Evolutionary conservation across 1,139 yeast species (phyloP).

Genomic region (Kodamaea fungicola): DNA sequence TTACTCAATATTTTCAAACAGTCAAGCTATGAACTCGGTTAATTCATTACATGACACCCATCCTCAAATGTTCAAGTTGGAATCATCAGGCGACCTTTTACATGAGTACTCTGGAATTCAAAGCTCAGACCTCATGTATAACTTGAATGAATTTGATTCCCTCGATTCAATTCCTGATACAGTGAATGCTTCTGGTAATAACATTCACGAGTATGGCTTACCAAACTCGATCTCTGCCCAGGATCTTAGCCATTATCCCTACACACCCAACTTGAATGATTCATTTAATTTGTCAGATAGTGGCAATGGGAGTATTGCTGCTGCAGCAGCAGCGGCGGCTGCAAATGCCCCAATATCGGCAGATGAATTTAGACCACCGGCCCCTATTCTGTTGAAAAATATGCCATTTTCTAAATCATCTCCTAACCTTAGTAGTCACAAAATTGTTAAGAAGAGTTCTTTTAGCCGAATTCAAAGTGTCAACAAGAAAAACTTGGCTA

Average conservation of each 20-base stretch:
- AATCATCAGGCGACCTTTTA: constrained; percentile 15
- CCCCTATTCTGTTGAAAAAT: constrained; percentile 13
- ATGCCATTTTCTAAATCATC: constrained; percentile 14
- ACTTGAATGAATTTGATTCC: constrained; percentile 25
- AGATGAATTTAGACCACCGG: constrained; percentile 14
- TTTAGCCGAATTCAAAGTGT: constrained; percentile 15
- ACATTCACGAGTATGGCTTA: constrained; percentile 5
- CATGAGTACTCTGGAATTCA: constrained; percentile 12
- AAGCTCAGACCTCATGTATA: constrained; percentile 22
- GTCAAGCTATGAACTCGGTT: constrained; percentile 20
- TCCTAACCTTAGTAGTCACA: constrained; percentile 13
- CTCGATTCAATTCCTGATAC: constrained; percentile 28
- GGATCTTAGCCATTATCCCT: constrained; percentile 12
- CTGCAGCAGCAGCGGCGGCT: constrained; percentile 1
- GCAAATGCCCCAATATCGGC: constrained; percentile 5
- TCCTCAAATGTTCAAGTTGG: constrained; percentile 15
- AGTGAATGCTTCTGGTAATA: neutral
- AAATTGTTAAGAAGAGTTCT: constrained; percentile 21
- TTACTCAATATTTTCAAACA: constrained; percentile 25
- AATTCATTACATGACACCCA: constrained; percentile 13
- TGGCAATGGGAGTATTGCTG: constrained; percentile 7
- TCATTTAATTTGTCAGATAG: constrained; percentile 20
- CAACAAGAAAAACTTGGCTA: constrained; percentile 18
- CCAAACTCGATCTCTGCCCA: constrained; percentile 10
- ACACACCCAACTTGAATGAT: constrained; percentile 19